These are phyloP conservation scores for Chlorella ohadii DNA, from an alignment of 139 green algal species.

Conservation along the genomic window DNA sequence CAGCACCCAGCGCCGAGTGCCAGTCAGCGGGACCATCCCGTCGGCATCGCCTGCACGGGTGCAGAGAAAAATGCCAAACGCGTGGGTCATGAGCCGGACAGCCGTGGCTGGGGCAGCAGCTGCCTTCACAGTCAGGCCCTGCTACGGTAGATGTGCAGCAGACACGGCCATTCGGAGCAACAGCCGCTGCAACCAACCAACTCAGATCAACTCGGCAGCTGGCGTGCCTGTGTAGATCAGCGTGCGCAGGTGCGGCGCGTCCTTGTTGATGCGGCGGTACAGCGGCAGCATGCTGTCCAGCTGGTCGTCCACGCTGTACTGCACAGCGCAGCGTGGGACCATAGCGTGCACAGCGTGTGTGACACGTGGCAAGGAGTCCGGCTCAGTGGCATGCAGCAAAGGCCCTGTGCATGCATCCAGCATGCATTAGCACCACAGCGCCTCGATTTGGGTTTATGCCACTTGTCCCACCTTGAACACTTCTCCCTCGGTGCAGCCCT, in stretches of 20 bases:
- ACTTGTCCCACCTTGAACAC: slow-evolving; percentile 1
- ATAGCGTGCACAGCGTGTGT: not conserved
- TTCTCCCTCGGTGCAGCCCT: slow-evolving; percentile 1
- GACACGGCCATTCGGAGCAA: too few relatives aligned
- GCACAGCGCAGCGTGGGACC: not conserved
- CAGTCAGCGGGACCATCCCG: slow-evolving; percentile 7
- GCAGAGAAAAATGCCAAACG: too few relatives aligned
- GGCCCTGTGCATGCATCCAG: not conserved
- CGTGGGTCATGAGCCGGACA: too few relatives aligned
- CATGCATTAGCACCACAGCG: not conserved
- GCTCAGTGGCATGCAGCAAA: too few relatives aligned
- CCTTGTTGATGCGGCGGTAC: slow-evolving; percentile 16
- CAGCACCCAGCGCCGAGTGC: slow-evolving; percentile 16
- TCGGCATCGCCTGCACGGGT: slow-evolving; percentile 16
- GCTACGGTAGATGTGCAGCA: too few relatives aligned
- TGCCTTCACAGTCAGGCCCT: too few relatives aligned
- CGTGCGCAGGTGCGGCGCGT: not conserved
- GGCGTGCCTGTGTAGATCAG: slow-evolving; percentile 20
- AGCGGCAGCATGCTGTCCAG: slow-evolving; percentile 4
- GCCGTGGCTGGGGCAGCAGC: too few relatives aligned
- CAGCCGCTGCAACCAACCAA: not conserved
- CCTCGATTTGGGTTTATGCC: too few relatives aligned
- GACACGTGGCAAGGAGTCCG: too few relatives aligned
- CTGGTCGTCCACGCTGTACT: slow-evolving; percentile 7
- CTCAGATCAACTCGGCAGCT: not conserved